Evolutionary conservation across 2,329 filamentous ascomycete species (phyloP).

Genomic region (Dactylellina parvicollis): DNA sequence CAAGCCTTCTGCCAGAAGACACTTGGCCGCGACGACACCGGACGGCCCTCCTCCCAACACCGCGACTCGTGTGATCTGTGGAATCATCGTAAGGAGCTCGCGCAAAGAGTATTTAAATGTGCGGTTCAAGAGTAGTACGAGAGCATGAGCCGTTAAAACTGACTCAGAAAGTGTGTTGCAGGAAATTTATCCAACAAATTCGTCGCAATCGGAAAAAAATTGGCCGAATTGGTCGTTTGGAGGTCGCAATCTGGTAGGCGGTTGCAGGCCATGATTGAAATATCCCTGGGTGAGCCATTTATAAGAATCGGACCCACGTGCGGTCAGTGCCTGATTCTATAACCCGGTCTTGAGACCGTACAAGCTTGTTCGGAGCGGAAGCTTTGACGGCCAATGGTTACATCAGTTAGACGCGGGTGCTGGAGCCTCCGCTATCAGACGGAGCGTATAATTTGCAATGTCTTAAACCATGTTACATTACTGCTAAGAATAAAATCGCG

Average conservation of each 20-base stretch:
- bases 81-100: constrained; percentile 7
- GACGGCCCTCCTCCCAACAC: constrained; percentile 84
- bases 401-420: not conserved
- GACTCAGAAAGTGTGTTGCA: constrained; percentile 18
- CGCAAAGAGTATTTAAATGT: not conserved
- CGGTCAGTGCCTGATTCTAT: not conserved
- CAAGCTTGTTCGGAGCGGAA: not conserved
- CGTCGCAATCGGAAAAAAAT: not conserved
- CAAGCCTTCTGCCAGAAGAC: constrained; percentile 75
- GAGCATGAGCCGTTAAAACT: not conserved
- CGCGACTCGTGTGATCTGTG: constrained; percentile 59
- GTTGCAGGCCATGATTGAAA: not conserved
- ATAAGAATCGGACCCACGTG: not conserved
- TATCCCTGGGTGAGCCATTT: not conserved
- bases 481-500: not conserved
- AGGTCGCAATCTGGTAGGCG: not conserved
- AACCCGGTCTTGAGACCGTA: not conserved
- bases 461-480: not conserved
- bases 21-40: constrained; percentile 82
- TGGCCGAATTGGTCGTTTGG: not conserved
- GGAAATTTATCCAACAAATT: constrained; percentile 10
- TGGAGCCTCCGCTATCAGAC: not conserved
- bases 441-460: not conserved
- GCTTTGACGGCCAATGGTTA: not conserved
- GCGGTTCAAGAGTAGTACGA: not conserved